Evolutionary conservation across 1,284 basidiomycete genomes (phyloP).

Genomic region (Paramarasmius palmivorus): DNA sequence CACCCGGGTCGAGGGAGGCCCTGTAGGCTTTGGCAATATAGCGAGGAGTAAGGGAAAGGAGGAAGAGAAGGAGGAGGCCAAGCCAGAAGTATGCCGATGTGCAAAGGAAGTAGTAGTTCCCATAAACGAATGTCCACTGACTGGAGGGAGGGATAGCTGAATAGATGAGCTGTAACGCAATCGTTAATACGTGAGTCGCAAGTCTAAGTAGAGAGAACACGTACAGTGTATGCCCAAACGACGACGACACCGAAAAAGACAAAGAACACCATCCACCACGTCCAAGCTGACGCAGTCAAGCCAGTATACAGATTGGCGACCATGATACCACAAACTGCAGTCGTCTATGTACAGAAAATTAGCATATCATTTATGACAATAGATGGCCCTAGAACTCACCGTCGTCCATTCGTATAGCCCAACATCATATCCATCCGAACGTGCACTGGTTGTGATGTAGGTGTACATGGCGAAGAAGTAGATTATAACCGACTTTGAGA

Average conservation of each 20-base stretch:
- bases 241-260: constrained; percentile 80
- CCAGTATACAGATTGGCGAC: constrained; percentile 89
- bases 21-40: constrained; percentile 76
- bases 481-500: constrained; percentile 73
- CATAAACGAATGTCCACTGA: constrained; percentile 69
- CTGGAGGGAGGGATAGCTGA: constrained; percentile 75
- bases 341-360: constrained; percentile 47
- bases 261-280: constrained; percentile 88
- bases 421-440: constrained; percentile 83
- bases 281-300: constrained; percentile 90
- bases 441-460: constrained; percentile 74
- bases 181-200: neutral
- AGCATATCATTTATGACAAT: neutral
- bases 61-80: constrained; percentile 69
- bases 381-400: constrained; percentile 39
- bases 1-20: constrained; percentile 76
- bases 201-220: constrained; percentile 19
- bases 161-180: constrained; percentile 66
- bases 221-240: constrained; percentile 78
- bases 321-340: constrained; percentile 85
- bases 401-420: constrained; percentile 87
- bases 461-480: constrained; percentile 89
- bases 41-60: constrained; percentile 78
- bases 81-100: constrained; percentile 90
- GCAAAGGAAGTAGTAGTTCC: constrained; percentile 86